These are phyloP conservation scores for Diaporthe nobilis DNA, from an alignment of 2,329 filamentous ascomycete genomes.

Conservation along the genomic window DNA sequence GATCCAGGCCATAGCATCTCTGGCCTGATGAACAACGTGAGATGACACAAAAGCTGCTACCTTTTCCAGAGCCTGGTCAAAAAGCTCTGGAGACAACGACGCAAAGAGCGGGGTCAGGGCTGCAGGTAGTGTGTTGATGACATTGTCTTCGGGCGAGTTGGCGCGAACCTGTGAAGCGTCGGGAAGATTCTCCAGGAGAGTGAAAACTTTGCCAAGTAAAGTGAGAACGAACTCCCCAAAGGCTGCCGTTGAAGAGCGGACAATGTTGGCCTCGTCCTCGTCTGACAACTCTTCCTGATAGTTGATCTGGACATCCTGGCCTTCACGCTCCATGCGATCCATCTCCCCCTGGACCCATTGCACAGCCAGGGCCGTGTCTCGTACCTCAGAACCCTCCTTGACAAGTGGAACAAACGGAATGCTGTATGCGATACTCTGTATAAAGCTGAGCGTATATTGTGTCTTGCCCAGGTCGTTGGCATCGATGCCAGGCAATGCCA, in stretches of 20 bases:
- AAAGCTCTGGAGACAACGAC: conserved; percentile 91
- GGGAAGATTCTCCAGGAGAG: conserved; percentile 92
- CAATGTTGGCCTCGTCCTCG: conserved; percentile 87
- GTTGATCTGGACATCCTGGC: conserved; percentile 86
- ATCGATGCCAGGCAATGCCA: conserved; percentile 95
- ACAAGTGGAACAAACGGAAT: conserved; percentile 92
- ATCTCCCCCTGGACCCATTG: conserved; percentile 96
- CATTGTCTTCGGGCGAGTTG: conserved; percentile 94
- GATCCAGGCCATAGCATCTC: conserved; percentile 99
- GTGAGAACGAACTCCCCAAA: conserved; percentile 94
- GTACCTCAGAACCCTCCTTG: conserved; percentile 75
- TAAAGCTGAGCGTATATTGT: conserved; percentile 92
- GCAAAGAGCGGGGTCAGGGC: conserved; percentile 92
- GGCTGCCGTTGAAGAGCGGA: conserved; percentile 93
- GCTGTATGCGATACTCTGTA: conserved; percentile 95
- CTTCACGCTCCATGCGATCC: conserved; percentile 91
- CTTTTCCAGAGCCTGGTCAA: conserved; percentile 92
- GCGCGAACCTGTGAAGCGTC: conserved; percentile 90
- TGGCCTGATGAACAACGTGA: conserved; percentile 96
- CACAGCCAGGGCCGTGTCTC: conserved; percentile 83
- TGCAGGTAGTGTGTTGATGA: conserved; percentile 94
- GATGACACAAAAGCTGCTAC: conserved; percentile 91
- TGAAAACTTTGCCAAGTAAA: conserved; percentile 94
- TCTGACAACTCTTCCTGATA: conserved; percentile 87
- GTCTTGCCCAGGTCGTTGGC: conserved; percentile 98